phyloP scores from a whole-genome alignment of 305 asterid species.

The Solanum hybrid region DNA sequence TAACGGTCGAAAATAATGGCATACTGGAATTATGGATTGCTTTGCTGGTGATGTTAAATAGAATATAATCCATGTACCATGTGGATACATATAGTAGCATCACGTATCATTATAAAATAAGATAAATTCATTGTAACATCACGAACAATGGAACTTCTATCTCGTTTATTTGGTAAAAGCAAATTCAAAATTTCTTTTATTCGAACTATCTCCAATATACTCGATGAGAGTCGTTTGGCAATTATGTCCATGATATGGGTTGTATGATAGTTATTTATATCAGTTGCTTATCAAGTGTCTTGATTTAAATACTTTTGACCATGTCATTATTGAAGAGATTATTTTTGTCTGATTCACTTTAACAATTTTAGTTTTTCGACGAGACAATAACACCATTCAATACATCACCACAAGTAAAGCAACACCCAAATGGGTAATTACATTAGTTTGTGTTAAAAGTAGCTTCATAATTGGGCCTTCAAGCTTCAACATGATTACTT shows the following conservation, averaged over 20 bases:
- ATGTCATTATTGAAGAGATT: not conserved
- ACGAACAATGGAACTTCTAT: not conserved
- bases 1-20: not conserved
- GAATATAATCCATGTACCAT: not conserved
- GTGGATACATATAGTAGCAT: not conserved
- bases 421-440: too few relatives aligned
- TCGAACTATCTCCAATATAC: not conserved
- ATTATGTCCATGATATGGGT: not conserved
- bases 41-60: not conserved
- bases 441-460: too few relatives aligned
- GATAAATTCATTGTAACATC: not conserved
- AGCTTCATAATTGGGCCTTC: too few relatives aligned
- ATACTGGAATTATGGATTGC: not conserved
- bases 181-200: not conserved
- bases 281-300: not conserved
- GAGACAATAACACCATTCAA: too few relatives aligned
- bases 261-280: not conserved
- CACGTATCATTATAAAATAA: not conserved
- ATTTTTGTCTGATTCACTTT: too few relatives aligned
- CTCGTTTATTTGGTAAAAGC: not conserved
- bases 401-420: too few relatives aligned
- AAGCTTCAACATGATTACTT: too few relatives aligned
- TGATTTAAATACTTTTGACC: not conserved
- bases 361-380: too few relatives aligned
- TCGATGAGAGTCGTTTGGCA: not conserved